These are phyloP conservation scores for Quillaja saponaria DNA, from an alignment of 306 rosid genomes.

Conservation along the genomic window DNA sequence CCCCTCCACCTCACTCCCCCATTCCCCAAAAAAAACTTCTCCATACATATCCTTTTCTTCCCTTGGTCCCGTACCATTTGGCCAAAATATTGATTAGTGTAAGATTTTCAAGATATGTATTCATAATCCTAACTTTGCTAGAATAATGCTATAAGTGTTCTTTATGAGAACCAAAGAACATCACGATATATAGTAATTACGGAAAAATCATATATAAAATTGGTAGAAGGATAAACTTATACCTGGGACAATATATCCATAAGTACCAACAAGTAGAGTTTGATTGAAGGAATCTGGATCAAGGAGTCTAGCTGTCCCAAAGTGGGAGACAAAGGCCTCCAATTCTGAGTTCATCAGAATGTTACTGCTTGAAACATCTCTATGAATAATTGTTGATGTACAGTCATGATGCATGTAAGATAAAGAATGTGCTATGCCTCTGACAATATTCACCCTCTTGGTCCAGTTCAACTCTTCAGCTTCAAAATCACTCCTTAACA, in stretches of 20 bases:
- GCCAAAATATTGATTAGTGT: no score
- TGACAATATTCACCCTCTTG: slow-evolving; percentile 15
- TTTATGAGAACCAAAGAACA: no score
- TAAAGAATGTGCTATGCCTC: slow-evolving; percentile 10
- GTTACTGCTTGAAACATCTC: slow-evolving; percentile 22
- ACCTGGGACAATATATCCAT: slow-evolving; percentile 28
- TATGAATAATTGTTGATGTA: slow-evolving; percentile 12
- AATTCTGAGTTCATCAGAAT: slow-evolving; percentile 15
- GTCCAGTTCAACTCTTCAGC: slow-evolving; percentile 20
- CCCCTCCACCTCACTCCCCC: no score
- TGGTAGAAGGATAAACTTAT: background rate
- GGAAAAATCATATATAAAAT: no score
- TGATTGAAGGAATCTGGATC: no score
- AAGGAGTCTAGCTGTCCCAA: slow-evolving; percentile 2
- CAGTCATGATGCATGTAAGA: slow-evolving; percentile 31
- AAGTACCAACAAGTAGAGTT: background rate
- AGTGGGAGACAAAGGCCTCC: slow-evolving; percentile 10
- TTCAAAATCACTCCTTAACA: background rate
- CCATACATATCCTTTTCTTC: no score
- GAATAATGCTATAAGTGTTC: no score
- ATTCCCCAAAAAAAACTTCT: no score
- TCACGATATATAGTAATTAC: no score
- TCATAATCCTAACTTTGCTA: no score
- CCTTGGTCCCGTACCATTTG: no score
- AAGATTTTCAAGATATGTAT: no score